phyloP scores from a whole-genome alignment of 805 yeast species.

The Naumovozyma dairenensis region DNA sequence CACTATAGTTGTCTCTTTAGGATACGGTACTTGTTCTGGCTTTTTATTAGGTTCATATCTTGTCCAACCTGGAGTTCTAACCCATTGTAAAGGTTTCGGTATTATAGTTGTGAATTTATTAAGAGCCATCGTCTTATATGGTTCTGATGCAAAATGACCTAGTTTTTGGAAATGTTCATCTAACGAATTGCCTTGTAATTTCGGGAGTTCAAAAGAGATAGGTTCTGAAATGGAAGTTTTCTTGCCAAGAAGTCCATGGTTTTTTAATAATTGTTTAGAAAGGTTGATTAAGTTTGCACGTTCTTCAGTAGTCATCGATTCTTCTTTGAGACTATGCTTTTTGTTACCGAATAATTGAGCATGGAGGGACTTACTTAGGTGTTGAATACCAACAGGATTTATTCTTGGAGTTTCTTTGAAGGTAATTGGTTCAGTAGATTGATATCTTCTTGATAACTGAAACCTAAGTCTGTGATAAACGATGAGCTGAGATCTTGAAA shows the following conservation, averaged over 20 bases:
- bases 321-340: slow-evolving; percentile 22
- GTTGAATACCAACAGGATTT: slow-evolving; percentile 76
- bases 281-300: slow-evolving; percentile 35
- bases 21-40: slow-evolving; percentile 55
- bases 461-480: too few relatives aligned
- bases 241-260: slow-evolving; percentile 66
- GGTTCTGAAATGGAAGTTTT: slow-evolving; percentile 55
- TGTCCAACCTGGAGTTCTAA: slow-evolving; percentile 66
- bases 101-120: slow-evolving; percentile 33
- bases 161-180: slow-evolving; percentile 79
- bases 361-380: slow-evolving; percentile 51
- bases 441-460: too few relatives aligned
- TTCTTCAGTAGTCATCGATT: slow-evolving; percentile 13
- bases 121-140: slow-evolving; percentile 46
- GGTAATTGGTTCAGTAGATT: too few relatives aligned
- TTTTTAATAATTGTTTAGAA: slow-evolving; percentile 49
- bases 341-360: slow-evolving; percentile 41
- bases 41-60: slow-evolving; percentile 47
- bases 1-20: slow-evolving; percentile 60
- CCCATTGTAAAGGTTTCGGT: slow-evolving; percentile 44
- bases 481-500: too few relatives aligned
- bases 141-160: slow-evolving; percentile 50
- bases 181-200: slow-evolving; percentile 57
- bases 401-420: slow-evolving; percentile 40
- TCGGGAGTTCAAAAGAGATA: slow-evolving; percentile 53